Base-by-base conservation (phyloP, 176 grass and related monocot genomes). In the Oryza brachyantha region DNA sequence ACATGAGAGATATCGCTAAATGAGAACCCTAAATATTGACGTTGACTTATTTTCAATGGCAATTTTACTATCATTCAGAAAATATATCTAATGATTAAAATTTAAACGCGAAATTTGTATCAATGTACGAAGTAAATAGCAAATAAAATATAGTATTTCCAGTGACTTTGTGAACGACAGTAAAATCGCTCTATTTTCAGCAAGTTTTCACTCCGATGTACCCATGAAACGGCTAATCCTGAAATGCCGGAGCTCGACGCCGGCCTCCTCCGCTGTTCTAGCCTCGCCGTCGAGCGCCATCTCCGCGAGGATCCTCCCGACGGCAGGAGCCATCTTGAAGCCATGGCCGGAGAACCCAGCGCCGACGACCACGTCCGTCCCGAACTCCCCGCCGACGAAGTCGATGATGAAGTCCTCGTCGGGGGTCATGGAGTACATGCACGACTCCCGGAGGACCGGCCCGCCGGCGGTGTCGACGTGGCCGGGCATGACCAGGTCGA, bases 341-440 rank as follows among this genome's bases (percentile, higher is more conserved):
- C 94, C 94, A 13, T 97, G 94, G 0, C 94, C 94, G 1, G 94
- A 97, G 67, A 97, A 97, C 36, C 94, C 94, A 0, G 82, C 94
- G 3, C 89, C 94, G n/a, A 97, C 50, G 28, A 97, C 87, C 22
- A 97, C 94, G 50, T 94, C 87, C 87, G 63, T 82, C 8, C 91
- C 91, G 43, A 97, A 88, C 82, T 86, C 83, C 19, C 91, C 94
- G 61, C 91, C 89, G 6, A 94, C 35, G 83, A 86, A 97, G 68
- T 97, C 94, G 39, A 97, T 57, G 21, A 97, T 68, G 68, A 64
- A 97, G 81, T 97, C 94, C n/a, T 70, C 91, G 71, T 97, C 94
- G 16, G 91, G 94, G 1, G 89, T 92, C 87, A 94, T 88, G 76
- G 94, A 92, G 80, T 97, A 97, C 94, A 97, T 94, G 80, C 94